Evolutionary conservation across 495 filamentous ascomycete genomes (phyloP).

Genomic region (Penicillium cataractarum): DNA sequence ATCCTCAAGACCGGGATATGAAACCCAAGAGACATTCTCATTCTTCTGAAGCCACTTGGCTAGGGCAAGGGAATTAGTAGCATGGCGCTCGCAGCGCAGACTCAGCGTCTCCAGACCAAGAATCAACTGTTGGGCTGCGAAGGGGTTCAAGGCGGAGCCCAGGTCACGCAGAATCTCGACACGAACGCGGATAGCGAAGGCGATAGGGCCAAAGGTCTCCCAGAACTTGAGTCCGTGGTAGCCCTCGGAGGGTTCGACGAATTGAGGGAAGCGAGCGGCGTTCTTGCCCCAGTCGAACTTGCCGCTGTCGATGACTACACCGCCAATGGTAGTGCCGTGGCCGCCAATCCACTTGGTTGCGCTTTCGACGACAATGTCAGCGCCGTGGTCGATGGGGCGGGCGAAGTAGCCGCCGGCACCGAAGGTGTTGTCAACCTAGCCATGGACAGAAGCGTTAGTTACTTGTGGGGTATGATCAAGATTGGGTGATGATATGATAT

Average conservation of each 20-base stretch:
- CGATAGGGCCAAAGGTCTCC: slow-evolving; percentile 88
- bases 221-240: slow-evolving; percentile 98
- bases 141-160: slow-evolving; percentile 84
- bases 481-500: background rate
- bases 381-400: slow-evolving; percentile 89
- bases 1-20: slow-evolving; percentile 85
- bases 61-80: slow-evolving; percentile 77
- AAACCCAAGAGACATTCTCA: slow-evolving; percentile 88
- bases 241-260: slow-evolving; percentile 87
- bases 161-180: slow-evolving; percentile 91
- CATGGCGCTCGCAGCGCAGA: slow-evolving; percentile 85
- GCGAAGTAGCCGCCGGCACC: slow-evolving; percentile 93
- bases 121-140: slow-evolving; percentile 92
- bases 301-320: slow-evolving; percentile 87
- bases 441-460: background rate
- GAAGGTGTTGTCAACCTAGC: slow-evolving; percentile 94
- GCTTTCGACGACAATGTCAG: slow-evolving; percentile 92
- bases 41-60: slow-evolving; percentile 85
- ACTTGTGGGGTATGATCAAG: background rate
- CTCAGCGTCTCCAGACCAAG: slow-evolving; percentile 90
- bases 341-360: slow-evolving; percentile 99
- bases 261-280: slow-evolving; percentile 86
- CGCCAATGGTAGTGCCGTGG: slow-evolving; percentile 93
- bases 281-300: slow-evolving; percentile 97
- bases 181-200: slow-evolving; percentile 80